phyloP scores from a whole-genome alignment of 2,329 filamentous ascomycete species.

The Karstenula rhodostoma region DNA sequence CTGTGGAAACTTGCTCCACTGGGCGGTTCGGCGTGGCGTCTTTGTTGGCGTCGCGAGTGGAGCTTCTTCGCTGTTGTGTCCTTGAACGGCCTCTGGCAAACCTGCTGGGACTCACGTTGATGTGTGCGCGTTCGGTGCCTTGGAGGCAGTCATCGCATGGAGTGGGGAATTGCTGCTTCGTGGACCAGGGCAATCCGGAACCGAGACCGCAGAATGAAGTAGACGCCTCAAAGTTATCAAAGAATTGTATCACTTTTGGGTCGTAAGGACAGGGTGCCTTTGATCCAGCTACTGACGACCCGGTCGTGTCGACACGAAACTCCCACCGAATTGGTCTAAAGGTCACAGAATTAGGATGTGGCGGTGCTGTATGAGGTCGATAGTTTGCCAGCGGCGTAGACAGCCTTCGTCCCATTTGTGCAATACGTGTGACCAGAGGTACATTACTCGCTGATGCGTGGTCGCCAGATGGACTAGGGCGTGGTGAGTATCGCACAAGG shows the following conservation, averaged over 20 bases:
- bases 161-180: not conserved
- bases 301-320: not conserved
- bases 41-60: not conserved
- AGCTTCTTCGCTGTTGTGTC: not conserved
- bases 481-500: not conserved
- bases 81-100: not conserved
- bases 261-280: conserved; percentile 3
- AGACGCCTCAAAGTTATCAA: not conserved
- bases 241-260: not conserved
- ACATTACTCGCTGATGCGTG: not conserved
- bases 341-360: not conserved
- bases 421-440: not conserved
- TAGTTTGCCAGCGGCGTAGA: not conserved
- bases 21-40: not conserved
- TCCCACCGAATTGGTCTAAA: conserved; percentile 8
- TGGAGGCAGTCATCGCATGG: conserved; percentile 9
- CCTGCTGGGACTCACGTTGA: conserved; percentile 5
- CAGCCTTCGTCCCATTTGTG: not conserved
- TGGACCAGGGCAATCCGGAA: not conserved
- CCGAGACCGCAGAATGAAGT: not conserved
- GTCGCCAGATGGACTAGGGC: not conserved
- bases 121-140: conserved; percentile 9
- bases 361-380: conserved; percentile 7
- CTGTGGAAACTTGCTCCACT: not conserved
- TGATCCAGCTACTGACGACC: not conserved